These are phyloP conservation scores for Pelargonium fulgidum DNA, from an alignment of 441 rosid species.

Conservation along the genomic window DNA sequence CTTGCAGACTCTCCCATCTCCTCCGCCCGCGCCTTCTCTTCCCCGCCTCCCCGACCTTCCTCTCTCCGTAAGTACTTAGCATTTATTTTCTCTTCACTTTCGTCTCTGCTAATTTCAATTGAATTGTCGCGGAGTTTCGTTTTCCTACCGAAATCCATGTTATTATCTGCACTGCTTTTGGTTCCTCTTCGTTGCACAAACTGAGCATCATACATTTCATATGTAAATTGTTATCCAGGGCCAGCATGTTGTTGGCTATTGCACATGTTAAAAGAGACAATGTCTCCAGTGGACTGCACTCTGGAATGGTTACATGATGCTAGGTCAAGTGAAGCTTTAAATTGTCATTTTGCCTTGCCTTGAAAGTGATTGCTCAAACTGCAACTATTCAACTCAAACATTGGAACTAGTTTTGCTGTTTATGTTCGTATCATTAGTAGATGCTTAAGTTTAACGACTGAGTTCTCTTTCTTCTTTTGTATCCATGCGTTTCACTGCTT, in stretches of 20 bases:
- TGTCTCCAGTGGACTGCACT: background rate
- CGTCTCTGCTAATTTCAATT: background rate
- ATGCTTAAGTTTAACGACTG: background rate
- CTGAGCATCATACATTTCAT: background rate
- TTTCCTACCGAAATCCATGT: too few relatives aligned
- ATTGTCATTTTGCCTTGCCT: background rate
- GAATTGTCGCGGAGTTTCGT: background rate
- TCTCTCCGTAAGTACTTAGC: constrained; percentile 36
- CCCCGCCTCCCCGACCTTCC: constrained; percentile 26
- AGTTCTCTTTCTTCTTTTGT: background rate
- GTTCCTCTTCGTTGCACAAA: background rate
- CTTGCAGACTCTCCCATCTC: constrained; percentile 26
- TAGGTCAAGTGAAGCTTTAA: background rate
- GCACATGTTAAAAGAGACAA: background rate
- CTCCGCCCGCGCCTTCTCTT: constrained; percentile 34
- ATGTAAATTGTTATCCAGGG: background rate
- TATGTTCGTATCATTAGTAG: background rate
- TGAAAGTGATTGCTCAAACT: background rate
- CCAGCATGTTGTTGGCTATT: background rate
- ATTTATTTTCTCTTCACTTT: background rate
- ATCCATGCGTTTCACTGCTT: background rate
- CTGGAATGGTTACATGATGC: background rate
- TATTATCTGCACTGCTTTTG: background rate
- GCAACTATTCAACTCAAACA: background rate
- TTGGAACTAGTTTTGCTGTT: background rate